Evolutionary conservation across 257 asterid species (phyloP), one percentile per base, ranked within the genome.

Genomic region (Scutellaria baicalensis): DNA sequence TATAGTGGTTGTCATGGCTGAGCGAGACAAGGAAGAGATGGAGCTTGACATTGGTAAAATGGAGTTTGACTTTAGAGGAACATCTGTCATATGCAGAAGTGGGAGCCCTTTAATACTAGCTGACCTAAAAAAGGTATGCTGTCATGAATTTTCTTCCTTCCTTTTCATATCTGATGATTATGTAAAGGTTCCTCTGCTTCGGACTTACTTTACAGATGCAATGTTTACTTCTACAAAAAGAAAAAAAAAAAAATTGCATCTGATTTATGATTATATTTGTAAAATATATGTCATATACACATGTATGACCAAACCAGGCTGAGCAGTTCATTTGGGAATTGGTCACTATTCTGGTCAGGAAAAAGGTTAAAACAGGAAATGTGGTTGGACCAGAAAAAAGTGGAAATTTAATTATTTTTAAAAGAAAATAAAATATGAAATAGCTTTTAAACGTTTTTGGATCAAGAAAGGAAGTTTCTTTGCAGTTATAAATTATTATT

Each of bases 1-100:
- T 67, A 89, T 75, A 50, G 91, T 91, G 75, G 97, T 91, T 44
- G 89, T 89, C 76, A 86, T 91, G 97, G 96, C 96, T 57, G 96
- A 91, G 75, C 90, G 88, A 14, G 97, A 91, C 92, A 91, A 91
- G 84, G 97, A 91, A 80, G 96, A 89, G 83, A 89, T 91, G 97
- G 97, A 91, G 74, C 87, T 91, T 76, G 97, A 89, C 88, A 91
- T 89, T 78, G 86, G 84, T 31, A 91, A 89, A 82, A 91, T 91
- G 97, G 95, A 91, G 78, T 89, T 91, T 76, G 86, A 89, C 82
- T 91, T 91, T 65, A 78, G 89, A 78, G 97, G 96, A 84, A 89
- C 95, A 74, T 86, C 96, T 71, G 97, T 91, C 51, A 89, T 91
- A 79, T 91, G 97, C 78, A 86, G 96, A 82, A 89, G 91, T 48